Base-by-base conservation (phyloP, 2,329 filamentous ascomycete genomes). In the Aspergillus luchuensis region DNA sequence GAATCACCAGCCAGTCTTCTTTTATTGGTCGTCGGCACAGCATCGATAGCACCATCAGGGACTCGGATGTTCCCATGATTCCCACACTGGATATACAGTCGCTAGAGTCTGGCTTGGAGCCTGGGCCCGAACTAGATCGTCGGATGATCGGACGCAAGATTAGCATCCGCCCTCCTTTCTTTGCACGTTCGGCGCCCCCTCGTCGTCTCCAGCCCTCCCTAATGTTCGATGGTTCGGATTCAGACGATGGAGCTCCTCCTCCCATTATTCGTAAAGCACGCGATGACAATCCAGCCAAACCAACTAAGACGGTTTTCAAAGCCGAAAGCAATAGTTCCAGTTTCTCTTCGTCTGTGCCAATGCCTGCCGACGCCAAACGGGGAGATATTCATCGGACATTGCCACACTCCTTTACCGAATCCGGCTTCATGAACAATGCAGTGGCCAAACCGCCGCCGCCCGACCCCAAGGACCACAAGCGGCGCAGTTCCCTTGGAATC, bases 401-500 rank as follows among this genome's bases (percentile, higher is more conserved):
- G 11, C 65, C 72, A 6, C 72, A 71, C 58, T 71, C 74, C 2
- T 63, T 69, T 51, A 71, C 70, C 7, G 72, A 74, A 49, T 60
- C 65, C 45, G 62, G 64, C 33, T 41, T 67, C 11, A 53, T 63
- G 11, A 61, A 64, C 19, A 66, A 63, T 17, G 57, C 65, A 2
- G 57, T 66, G 8, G 58, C 56, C 25, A 66, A 69, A 21, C 70
- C 70, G 2, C 62, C 63, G 8, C 72, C 72, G 36, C 72, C 74
- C 2, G 67, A 72, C 41, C 68, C 67, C 54, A 66, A 64, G 21
- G 74, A 75, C 8, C 71, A 75, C 57, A 76, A 76, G 58, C 70
- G 76, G 21, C 76, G 73, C 47, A 73, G 74, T 58, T 78, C 76
- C 2, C 63, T 75, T 5, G 69, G 74, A 1, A 69, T 79, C 25